Base-by-base conservation (phyloP, 345 rosid species). In the Gossypium sturtianum region DNA sequence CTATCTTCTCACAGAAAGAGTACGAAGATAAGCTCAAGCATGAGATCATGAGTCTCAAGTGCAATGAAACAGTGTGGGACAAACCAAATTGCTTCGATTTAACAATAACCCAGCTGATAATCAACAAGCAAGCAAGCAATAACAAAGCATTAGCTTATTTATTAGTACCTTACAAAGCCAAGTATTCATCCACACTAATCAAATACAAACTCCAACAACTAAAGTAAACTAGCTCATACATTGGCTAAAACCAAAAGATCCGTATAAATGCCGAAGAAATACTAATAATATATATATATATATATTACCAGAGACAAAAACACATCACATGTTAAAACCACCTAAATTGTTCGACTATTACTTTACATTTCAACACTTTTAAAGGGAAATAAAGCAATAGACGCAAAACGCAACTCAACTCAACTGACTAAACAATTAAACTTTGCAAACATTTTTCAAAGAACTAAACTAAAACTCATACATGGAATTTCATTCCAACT, bases 21-120 rank as follows among this genome's bases (percentile, higher is more conserved):
- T 70, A 65, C 12, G 66, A 64, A 71, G 81, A 71, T 22, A 80
- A 77, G 77, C 73, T 74, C 75, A 48, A 66, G 74, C 79, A 82
- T 41, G 80, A 77, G 66, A 60, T 17, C 75, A 72, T 72, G 67
- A 9, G 41, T 8, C 43, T 65, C 16, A 20, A 45, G 54, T 47
- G 70, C 52, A 66, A 66, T 47, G 56, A 47, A 66, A 66, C 8
- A 66, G 59, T 0, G 59, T 41, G 49, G 19, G 51, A 67, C 12
- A 9, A 34, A 13, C 38, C 54, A 66, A 66, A 67, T 67, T 47
- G 71, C 56, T 67, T 67, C 22, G 57, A 48, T 23, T 15, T 15
- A 47, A 15, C 71, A 47, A 48, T 13, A 48, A 48, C 54, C 19
- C 4, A 47, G 38, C 41, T 64, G 54, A 47, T 44, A n/a, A 19